Conservation (phyloP, 768 basidiomycete genomes). For the Boletus insuetus region DNA sequence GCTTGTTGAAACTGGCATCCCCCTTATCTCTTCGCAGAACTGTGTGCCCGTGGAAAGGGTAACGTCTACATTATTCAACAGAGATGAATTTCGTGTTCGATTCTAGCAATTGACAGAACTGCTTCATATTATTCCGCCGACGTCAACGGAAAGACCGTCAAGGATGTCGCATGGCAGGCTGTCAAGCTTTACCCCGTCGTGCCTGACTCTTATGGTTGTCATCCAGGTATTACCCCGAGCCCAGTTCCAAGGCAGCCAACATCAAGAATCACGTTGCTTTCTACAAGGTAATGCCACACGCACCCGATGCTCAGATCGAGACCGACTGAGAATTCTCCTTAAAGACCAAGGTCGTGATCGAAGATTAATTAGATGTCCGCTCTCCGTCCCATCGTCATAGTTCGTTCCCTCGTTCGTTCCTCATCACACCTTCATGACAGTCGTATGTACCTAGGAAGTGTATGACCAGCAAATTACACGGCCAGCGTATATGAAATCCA, state of each 20-base stretch:
- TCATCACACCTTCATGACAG: no score
- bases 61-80: background rate
- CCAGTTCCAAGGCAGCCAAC: constrained; percentile 53
- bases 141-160: constrained; percentile 45
- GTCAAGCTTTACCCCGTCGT: background rate
- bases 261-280: constrained; percentile 74
- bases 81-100: background rate
- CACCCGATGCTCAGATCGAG: background rate
- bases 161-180: constrained; percentile 66
- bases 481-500: background rate
- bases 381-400: no score
- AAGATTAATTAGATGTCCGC: constrained; percentile 5
- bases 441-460: no score
- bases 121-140: constrained; percentile 66
- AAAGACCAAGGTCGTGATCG: constrained; percentile 22
- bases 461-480: no score
- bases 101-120: constrained; percentile 34
- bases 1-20: background rate
- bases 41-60: constrained; percentile 75
- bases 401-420: background rate
- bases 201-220: background rate
- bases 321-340: background rate
- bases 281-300: constrained; percentile 58
- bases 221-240: constrained; percentile 64
- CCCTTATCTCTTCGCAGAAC: constrained; percentile 35